phyloP scores from a whole-genome alignment of 2,329 filamentous ascomycete species.

The Magnaporthiopsis rhizophila region DNA sequence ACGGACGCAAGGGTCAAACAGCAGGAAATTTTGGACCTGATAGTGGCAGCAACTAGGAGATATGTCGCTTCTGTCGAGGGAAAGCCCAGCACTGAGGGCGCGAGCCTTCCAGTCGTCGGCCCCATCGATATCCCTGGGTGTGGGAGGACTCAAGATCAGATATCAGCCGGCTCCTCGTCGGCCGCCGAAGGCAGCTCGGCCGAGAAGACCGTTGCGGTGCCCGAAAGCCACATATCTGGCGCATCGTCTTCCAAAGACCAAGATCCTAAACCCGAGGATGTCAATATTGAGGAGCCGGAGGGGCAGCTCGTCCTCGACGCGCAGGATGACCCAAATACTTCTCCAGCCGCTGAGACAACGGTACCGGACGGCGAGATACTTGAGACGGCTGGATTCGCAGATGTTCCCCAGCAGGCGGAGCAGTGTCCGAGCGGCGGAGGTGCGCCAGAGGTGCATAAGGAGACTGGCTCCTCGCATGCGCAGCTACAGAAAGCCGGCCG shows the following conservation, averaged over 20 bases:
- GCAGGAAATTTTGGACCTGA: slow-evolving; percentile 39
- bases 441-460: slow-evolving; percentile 13
- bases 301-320: slow-evolving; percentile 24
- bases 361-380: background rate
- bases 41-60: slow-evolving; percentile 41
- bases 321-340: background rate
- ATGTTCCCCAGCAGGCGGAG: background rate
- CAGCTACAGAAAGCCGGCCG: slow-evolving; percentile 22
- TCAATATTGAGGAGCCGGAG: slow-evolving; percentile 38
- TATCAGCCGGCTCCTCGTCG: background rate
- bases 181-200: slow-evolving; percentile 15
- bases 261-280: slow-evolving; percentile 38
- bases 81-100: background rate
- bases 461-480: slow-evolving; percentile 21
- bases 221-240: background rate
- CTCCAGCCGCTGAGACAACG: background rate
- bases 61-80: slow-evolving; percentile 33
- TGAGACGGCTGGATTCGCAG: background rate
- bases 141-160: slow-evolving; percentile 1
- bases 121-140: background rate
- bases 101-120: background rate
- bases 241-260: slow-evolving; percentile 17
- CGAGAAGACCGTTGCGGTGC: slow-evolving; percentile 2
- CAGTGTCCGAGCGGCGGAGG: background rate
- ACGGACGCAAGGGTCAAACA: slow-evolving; percentile 23